phyloP scores from a whole-genome alignment of 352 stramenopile genomes.

The Elongisporangium undulatum region DNA sequence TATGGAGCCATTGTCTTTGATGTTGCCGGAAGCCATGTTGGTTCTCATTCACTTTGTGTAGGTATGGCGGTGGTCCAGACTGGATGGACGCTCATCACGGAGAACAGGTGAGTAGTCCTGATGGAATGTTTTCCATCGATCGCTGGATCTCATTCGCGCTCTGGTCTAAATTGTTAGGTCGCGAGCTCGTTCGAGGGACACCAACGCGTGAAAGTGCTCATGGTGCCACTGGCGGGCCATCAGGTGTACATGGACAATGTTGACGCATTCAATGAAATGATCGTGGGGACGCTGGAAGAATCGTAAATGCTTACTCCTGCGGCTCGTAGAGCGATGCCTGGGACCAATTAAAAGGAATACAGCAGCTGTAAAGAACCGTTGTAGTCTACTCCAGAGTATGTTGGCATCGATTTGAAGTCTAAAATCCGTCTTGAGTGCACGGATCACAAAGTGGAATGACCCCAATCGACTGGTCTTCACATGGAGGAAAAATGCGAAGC shows the following conservation, averaged over 20 bases:
- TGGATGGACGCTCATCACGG: conserved; percentile 66
- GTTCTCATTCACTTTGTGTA: conserved; percentile 3
- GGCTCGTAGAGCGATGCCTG: background rate
- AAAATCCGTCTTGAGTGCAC: background rate
- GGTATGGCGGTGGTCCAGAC: conserved; percentile 52
- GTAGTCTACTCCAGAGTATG: no score
- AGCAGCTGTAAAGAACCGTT: background rate
- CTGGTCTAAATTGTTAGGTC: conserved; percentile 9
- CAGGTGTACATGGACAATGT: conserved; percentile 75
- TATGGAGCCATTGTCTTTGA: no score
- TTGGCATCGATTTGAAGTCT: no score
- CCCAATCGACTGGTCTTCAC: conserved; percentile 5
- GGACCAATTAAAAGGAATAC: background rate
- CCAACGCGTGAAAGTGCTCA: conserved; percentile 32
- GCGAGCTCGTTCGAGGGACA: conserved; percentile 30
- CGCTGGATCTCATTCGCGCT: background rate
- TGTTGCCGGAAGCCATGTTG: background rate
- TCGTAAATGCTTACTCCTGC: background rate
- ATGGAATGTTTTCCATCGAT: background rate
- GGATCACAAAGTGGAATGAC: background rate
- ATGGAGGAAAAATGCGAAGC: conserved; percentile 38
- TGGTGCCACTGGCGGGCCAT: conserved; percentile 47
- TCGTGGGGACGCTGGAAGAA: conserved; percentile 26
- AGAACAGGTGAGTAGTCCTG: conserved; percentile 24
- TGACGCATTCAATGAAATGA: conserved; percentile 52